Evolutionary conservation across 2,329 filamentous ascomycete genomes (phyloP), one percentile per base, ranked within the genome.

Genomic region (Leptosphaerulina australis): DNA sequence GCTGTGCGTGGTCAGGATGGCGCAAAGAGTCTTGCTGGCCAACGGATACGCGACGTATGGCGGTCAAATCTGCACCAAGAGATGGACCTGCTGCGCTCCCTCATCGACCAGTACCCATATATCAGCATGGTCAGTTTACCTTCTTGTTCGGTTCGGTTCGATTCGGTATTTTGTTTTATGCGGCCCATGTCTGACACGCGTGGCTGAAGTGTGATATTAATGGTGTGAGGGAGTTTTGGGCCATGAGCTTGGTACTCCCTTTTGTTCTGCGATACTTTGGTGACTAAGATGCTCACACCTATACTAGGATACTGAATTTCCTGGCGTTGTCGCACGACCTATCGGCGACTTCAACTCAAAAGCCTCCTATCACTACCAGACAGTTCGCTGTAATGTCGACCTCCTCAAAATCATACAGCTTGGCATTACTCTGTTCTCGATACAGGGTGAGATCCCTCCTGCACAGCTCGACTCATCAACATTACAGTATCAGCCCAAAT

Each of bases 321-420:
- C 94, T n/a, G 94, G 94, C 49, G 91, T 99, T 44, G 93, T 99
- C 44, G 91, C 93, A 20, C 85, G 94, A 61, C 94, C 94, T 2
- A 97, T 99, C 81, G 94, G 94, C 38, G 86, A 88, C 47, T 99
- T 99, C 73, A 85, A 88, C 52, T 94, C 90, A 51, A 97, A 97
- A 77, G 94, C 91, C 59, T 93, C 97, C 66, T 99, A 99, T 70
- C 94, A 99, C 72, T 99, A 99, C 76, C 94, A 99, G 79, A 97
- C 93, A 53, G 81, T 99, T 36, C 89, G 94, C 55, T 95, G 91
- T 64, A 99, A 99, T 70, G 94, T 99, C 67, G 94, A 99, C 70
- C 85, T 99, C 68, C 84, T 99, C 66, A 97, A 96, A 73, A 92
- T 97, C 62, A 97, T 99, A 58, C 94, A 99, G 72, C 88, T 99